Percentiles rank a stretch among this genome's conserved stretches.
These are phyloP conservation scores for Colletotrichum magnum DNA, from an alignment of 2,329 filamentous ascomycete species.

Conservation along the genomic window DNA sequence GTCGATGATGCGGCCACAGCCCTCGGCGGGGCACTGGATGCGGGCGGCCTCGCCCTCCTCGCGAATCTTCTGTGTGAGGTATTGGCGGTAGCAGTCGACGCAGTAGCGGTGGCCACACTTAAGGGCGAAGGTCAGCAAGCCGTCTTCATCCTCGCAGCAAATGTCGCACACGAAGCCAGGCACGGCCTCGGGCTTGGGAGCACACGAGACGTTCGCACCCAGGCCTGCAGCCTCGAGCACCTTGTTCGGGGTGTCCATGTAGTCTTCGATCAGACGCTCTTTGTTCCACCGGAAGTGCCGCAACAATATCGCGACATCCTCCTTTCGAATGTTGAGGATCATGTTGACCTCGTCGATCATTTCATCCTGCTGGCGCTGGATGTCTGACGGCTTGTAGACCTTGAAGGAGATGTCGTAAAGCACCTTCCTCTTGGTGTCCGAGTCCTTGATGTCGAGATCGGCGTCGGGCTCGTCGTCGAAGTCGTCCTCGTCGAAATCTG, in stretches of 20 bases:
- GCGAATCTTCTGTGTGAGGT: constrained; percentile 91
- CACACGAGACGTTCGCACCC: constrained; percentile 71
- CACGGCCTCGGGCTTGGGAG: constrained; percentile 78
- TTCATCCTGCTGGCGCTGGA: constrained; percentile 86
- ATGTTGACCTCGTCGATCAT: constrained; percentile 92
- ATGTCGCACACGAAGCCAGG: constrained; percentile 92
- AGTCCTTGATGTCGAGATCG: constrained; percentile 72
- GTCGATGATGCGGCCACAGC: constrained; percentile 92
- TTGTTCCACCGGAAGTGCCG: constrained; percentile 96
- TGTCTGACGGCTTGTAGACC: constrained; percentile 84
- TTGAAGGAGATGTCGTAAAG: constrained; percentile 89
- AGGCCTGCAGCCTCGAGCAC: constrained; percentile 89
- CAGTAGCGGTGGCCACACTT: constrained; percentile 96
- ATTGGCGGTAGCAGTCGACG: constrained; percentile 91
- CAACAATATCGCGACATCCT: constrained; percentile 91
- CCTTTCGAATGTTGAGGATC: constrained; percentile 89
- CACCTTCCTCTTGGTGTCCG: constrained; percentile 78
- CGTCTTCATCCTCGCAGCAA: constrained; percentile 89
- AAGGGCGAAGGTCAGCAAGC: constrained; percentile 89
- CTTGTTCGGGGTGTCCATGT: constrained; percentile 89
- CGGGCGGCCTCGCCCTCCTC: constrained; percentile 95
- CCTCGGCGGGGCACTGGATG: constrained; percentile 92
- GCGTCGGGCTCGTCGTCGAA: constrained; percentile 71
- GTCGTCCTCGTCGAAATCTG: constrained; percentile 71
- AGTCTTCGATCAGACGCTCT: constrained; percentile 92